Conservation (phyloP, 2,329 filamentous ascomycete genomes). For the Calonectria pteridis region DNA sequence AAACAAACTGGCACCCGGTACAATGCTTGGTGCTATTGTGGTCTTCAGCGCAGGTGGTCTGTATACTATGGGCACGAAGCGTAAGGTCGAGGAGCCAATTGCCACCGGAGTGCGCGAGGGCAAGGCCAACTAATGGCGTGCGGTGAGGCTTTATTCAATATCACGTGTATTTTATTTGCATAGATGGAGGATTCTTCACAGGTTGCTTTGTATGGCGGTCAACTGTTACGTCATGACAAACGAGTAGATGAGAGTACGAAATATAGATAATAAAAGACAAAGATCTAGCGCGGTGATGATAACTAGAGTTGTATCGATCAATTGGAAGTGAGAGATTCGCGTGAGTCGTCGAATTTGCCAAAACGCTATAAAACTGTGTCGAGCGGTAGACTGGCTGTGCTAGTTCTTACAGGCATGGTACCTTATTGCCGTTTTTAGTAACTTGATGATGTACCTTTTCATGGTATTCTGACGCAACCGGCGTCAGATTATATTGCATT, state of each 20-base stretch:
- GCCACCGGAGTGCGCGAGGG: constrained; percentile 20
- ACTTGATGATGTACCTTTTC: neutral
- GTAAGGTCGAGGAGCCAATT: constrained; percentile 33
- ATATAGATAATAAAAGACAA: neutral
- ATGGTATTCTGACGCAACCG: neutral
- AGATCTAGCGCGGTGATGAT: neutral
- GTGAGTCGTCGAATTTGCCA: too few species aligned
- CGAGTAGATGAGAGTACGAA: constrained; percentile 11
- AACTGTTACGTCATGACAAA: neutral
- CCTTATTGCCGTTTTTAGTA: neutral
- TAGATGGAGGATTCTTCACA: constrained; percentile 25
- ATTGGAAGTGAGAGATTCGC: neutral
- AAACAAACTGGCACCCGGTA: constrained; percentile 81
- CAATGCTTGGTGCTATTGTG: constrained; percentile 82
- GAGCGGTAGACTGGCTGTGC: neutral
- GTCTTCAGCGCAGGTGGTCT: constrained; percentile 93
- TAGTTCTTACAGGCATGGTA: neutral
- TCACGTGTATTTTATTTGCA: neutral
- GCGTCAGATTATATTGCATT: neutral
- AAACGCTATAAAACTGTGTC: neutral
- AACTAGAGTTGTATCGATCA: neutral
- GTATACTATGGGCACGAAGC: constrained; percentile 80
- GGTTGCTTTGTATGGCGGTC: neutral
- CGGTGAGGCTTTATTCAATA: neutral
- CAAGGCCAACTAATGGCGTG: constrained; percentile 34